A percentile compares a stretch with the other conserved stretches of the same genome.
Conservation (phyloP, 1,284 basidiomycete genomes). For the Leccinum pachyderme region DNA sequence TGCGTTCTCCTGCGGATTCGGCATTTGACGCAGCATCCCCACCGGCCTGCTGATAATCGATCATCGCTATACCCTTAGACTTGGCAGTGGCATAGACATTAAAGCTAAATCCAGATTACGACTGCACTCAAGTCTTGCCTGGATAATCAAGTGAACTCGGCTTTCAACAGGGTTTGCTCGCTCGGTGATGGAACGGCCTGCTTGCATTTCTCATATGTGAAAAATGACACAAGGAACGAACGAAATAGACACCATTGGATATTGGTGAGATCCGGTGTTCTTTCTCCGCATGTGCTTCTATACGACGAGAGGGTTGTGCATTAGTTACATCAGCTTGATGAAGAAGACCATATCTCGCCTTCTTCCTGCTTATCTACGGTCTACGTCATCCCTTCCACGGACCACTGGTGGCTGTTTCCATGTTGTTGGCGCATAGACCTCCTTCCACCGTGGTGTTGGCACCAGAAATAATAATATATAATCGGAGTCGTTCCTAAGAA, state of each 20-base stretch:
- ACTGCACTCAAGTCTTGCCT: neutral
- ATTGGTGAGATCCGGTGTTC: no score
- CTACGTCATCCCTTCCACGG: neutral
- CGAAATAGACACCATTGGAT: neutral
- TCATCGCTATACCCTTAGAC: neutral
- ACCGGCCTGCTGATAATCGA: no score
- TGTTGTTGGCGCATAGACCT: neutral
- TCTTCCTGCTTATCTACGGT: neutral
- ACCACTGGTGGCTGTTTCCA: neutral
- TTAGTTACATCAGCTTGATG: no score
- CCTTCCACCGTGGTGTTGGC: neutral
- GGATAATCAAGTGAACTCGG: neutral
- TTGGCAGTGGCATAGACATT: neutral
- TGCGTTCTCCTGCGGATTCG: constrained; percentile 29
- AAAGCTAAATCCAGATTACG: neutral
- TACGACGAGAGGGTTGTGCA: neutral
- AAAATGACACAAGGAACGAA: neutral
- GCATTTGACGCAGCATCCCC: neutral
- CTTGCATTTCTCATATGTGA: neutral
- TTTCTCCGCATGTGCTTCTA: no score
- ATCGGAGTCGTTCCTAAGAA: neutral
- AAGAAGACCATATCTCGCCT: no score
- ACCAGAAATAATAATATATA: neutral
- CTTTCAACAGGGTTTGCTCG: neutral
- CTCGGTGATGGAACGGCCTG: neutral